Base-by-base conservation (phyloP, 164 flowering plant genomes). In the Vitis amurensis region DNA sequence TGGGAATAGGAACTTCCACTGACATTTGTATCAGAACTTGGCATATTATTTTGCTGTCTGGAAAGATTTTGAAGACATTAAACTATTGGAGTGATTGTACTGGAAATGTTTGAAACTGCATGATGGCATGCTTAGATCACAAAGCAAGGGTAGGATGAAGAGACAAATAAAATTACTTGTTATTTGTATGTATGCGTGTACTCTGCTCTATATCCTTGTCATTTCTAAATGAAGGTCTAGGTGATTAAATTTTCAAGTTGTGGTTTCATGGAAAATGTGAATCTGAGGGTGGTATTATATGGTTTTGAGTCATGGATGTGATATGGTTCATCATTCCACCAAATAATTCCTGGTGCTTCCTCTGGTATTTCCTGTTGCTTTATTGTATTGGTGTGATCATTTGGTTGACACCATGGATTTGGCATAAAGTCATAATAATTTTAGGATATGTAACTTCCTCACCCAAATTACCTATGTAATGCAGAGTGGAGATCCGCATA, bases 401-500 rank as follows among this genome's bases (percentile, higher is more conserved):
- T 15, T 3, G 11, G 14, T 51, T 51, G 0, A 15, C 55, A 51
- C 55, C 55, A 51, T 51, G 14, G 55, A 55, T 15, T 55, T 57
- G 59, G 59, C 15, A n/a, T 48, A 16, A n/a, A 8, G 8, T 47
- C 49, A 7, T 44, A 37, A 27, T 30, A 8, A 50, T n/a, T 11
- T 13, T 5, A 52, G n/a, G 11, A 31, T 19, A 56, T 65, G 29
- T 23, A 11, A 31, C 16, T 14, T 68, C 0, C 65, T 64, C 23
- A 66, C 31, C 47, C 14, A 55, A 11, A 37, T 44, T 68, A 27
- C 12, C 30, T 23, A 58, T 66, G 14, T 59, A 16, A 61, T 70
- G 71, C 82, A 88, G 92, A 68, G 78, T 74, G 55, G 90, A 88
- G 82, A 88, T 86, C 68, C 84, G 90, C 6, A 78, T 88, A 59